Evolutionary conservation across 2,329 filamentous ascomycete species (phyloP).

Genomic region (Triangularia setosa): DNA sequence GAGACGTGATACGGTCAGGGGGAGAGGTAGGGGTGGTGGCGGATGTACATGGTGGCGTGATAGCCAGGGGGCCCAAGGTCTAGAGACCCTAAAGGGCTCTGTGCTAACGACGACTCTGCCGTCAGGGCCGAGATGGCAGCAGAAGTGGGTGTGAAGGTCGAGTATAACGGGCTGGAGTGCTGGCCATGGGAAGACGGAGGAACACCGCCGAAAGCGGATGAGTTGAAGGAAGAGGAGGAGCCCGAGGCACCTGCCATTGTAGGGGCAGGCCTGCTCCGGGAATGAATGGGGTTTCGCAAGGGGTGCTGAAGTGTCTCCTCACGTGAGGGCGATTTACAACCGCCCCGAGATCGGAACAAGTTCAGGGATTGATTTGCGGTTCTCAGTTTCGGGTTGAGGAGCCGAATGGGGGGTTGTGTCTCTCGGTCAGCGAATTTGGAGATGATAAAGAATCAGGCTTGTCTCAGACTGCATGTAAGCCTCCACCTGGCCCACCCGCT

Average conservation of each 20-base stretch:
- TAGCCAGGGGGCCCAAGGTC: slow-evolving; percentile 52
- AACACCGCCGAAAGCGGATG: slow-evolving; percentile 41
- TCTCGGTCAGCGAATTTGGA: background rate
- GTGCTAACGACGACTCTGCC: slow-evolving; percentile 38
- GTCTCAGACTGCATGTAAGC: background rate
- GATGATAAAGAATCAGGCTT: background rate
- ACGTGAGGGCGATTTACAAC: background rate
- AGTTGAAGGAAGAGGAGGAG: slow-evolving; percentile 48
- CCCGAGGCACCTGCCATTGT: slow-evolving; percentile 28
- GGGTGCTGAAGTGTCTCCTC: background rate
- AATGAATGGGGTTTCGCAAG: background rate
- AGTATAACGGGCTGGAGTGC: slow-evolving; percentile 42
- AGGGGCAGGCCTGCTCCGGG: background rate
- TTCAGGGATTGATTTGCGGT: background rate
- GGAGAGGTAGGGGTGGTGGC: slow-evolving; percentile 14
- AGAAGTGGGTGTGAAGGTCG: slow-evolving; percentile 46
- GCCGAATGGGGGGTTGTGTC: background rate
- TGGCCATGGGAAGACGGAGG: slow-evolving; percentile 38
- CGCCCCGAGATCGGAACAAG: background rate
- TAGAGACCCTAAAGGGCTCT: slow-evolving; percentile 41
- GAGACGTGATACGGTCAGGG: background rate
- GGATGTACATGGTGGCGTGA: slow-evolving; percentile 49
- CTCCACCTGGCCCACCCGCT: background rate
- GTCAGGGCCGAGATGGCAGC: slow-evolving; percentile 40
- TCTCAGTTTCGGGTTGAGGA: background rate